A percentile compares a stretch with the other conserved stretches of the same genome.
Conservation (phyloP, 2,329 filamentous ascomycete species). For the Fusarium graminum region DNA sequence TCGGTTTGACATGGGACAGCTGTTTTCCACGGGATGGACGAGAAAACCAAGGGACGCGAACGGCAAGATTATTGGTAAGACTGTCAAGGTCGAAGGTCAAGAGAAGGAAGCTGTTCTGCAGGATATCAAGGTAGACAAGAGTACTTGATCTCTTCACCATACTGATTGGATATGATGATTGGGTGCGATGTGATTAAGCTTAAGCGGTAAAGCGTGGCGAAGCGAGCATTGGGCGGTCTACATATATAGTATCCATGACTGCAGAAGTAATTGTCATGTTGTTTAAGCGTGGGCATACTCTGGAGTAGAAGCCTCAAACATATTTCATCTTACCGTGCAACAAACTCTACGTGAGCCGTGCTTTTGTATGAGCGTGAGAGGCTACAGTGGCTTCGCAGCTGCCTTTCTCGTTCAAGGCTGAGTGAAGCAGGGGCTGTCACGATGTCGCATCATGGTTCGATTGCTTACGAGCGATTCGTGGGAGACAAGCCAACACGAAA, state of each 20-base stretch:
- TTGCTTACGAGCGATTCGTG: constrained; percentile 27
- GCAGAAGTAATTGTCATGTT: constrained; percentile 1
- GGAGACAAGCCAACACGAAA: constrained; percentile 13
- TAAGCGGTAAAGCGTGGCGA: constrained; percentile 17
- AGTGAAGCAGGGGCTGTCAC: constrained; percentile 12
- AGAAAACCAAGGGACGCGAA: constrained; percentile 71
- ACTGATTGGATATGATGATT: constrained; percentile 2
- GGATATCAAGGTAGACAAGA: constrained; percentile 19
- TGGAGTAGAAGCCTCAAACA: constrained; percentile 10
- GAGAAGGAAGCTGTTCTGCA: constrained; percentile 33
- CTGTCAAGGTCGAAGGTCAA: constrained; percentile 17
- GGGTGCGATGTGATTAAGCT: constrained; percentile 16
- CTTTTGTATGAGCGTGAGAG: not conserved
- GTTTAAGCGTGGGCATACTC: constrained; percentile 7
- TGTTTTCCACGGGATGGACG: constrained; percentile 86
- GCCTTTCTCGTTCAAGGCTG: constrained; percentile 33
- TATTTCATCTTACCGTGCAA: not conserved
- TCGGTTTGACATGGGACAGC: constrained; percentile 81
- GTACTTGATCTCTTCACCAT: constrained; percentile 9
- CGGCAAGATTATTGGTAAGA: constrained; percentile 55
- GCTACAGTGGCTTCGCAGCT: constrained; percentile 31
- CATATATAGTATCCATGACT: constrained; percentile 21
- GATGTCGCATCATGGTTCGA: constrained; percentile 25
- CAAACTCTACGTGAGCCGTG: not conserved
- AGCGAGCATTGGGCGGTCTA: constrained; percentile 12